Percentiles rank a stretch among this genome's conserved stretches.
Conservation (phyloP, 306 rosid genomes). For the Neltuma alba region DNA sequence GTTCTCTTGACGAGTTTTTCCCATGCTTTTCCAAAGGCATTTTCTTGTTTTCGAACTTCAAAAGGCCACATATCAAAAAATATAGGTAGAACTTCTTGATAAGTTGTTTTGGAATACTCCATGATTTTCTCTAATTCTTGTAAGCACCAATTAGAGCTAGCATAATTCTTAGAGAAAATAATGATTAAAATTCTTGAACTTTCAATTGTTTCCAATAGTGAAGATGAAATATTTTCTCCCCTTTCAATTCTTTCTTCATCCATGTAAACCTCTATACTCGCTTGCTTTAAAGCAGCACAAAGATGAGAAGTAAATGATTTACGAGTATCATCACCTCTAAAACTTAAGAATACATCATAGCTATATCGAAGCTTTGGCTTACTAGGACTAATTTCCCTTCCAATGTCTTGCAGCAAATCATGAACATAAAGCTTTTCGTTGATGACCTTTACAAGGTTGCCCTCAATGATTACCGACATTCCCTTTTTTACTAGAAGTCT, state of each 20-base stretch:
- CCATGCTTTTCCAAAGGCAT: too few species aligned
- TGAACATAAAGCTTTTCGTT: background rate
- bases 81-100: too few species aligned
- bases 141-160: too few species aligned
- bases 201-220: background rate
- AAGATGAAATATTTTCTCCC: background rate
- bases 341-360: background rate
- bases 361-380: too few species aligned
- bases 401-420: background rate
- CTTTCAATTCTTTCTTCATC: background rate
- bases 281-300: background rate
- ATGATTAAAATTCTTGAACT: background rate
- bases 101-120: too few species aligned
- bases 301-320: background rate
- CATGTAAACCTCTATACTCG: background rate
- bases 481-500: background rate
- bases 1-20: background rate
- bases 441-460: background rate
- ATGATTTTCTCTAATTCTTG: too few species aligned
- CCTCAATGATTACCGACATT: background rate
- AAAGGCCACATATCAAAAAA: too few species aligned
- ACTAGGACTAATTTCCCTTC: too few species aligned
- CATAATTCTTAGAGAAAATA: background rate
- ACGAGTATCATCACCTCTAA: background rate
- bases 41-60: too few species aligned